Base-by-base conservation (phyloP, 1,284 basidiomycete species). In the Neonothopanus nambi region DNA sequence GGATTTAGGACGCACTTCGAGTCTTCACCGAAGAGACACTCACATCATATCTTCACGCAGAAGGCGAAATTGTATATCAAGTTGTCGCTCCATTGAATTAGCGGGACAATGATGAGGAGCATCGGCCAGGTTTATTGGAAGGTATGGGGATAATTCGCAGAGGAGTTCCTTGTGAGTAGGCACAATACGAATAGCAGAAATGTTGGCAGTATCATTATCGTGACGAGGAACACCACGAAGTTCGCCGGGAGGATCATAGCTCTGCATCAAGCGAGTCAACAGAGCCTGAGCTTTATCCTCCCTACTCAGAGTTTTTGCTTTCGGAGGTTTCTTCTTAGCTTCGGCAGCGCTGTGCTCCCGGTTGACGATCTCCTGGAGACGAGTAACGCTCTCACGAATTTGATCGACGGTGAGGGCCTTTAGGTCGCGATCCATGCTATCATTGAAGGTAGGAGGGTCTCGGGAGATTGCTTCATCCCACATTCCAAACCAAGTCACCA, bases 1-100 rank as follows among this genome's bases (percentile, higher is more conserved):
- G 3, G 6, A 54, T 18, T 48, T 37, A n/a, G 18, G 36, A 13
- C 13, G 13, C 13, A 3, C 30, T 2, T 13, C n/a, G n/a, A n/a
- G n/a, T 33, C 13, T 13, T 23, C 15, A 23, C 6, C 18, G 11
- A 35, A 18, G 18, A 20, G 15, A 39, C 4, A 70, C 80, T 33
- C 63, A 84, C 84, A 77, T 81, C 13, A 87, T 66, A 57, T 90
- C 87, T 56, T 87, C 87, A 30, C 87, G 73, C 37, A 90, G 66
- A 0, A 90, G 72, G 26, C 88, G 78, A 61, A 87, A 90, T 58
- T 89, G 85, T 2, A 84, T 76, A 51, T 90, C 88, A 6, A 88
- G 65, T n/a, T 82, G 66, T 11, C 79, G 70, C 49, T 85, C 74
- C 78, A 87, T 85, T 23, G 79, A 81, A 13, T 75, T 72, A 5